These are phyloP conservation scores for Tetrapisispora taiwanensis DNA, from an alignment of 805 yeast species.

Conservation along the genomic window DNA sequence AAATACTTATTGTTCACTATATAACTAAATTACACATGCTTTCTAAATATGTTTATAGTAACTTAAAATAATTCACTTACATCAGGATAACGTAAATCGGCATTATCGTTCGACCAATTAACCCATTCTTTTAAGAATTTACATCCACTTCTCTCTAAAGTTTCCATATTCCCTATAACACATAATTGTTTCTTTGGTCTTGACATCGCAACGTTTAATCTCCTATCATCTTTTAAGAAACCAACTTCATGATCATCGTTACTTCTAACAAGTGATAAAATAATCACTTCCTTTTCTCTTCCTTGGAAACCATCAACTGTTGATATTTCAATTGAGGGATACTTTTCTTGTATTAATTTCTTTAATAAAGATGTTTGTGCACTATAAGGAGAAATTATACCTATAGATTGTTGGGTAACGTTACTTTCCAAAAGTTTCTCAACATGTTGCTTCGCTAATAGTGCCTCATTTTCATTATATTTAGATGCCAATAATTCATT, in stretches of 20 bases:
- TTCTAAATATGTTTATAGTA: background rate
- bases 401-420: slow-evolving; percentile 50
- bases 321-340: slow-evolving; percentile 56
- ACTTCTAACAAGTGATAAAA: slow-evolving; percentile 73
- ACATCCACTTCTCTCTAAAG: slow-evolving; percentile 36
- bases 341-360: slow-evolving; percentile 31
- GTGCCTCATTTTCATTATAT: slow-evolving; percentile 67
- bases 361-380: slow-evolving; percentile 70
- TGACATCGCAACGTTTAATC: slow-evolving; percentile 90
- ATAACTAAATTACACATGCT: background rate
- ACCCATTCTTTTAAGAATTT: slow-evolving; percentile 57
- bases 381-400: slow-evolving; percentile 81
- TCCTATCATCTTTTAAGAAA: slow-evolving; percentile 63
- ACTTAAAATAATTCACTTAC: slow-evolving; percentile 28
- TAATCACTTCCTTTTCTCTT: slow-evolving; percentile 80
- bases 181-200: slow-evolving; percentile 79
- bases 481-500: slow-evolving; percentile 41
- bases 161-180: slow-evolving; percentile 78
- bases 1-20: background rate
- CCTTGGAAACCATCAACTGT: slow-evolving; percentile 98
- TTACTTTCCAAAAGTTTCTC: slow-evolving; percentile 41
- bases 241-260: slow-evolving; percentile 67
- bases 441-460: slow-evolving; percentile 50
- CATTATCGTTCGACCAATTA: slow-evolving; percentile 54
- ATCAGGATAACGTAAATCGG: slow-evolving; percentile 62